Evolutionary conservation across 805 yeast species (phyloP).

Genomic region (Sugiyamaella boreocaroliniensis): DNA sequence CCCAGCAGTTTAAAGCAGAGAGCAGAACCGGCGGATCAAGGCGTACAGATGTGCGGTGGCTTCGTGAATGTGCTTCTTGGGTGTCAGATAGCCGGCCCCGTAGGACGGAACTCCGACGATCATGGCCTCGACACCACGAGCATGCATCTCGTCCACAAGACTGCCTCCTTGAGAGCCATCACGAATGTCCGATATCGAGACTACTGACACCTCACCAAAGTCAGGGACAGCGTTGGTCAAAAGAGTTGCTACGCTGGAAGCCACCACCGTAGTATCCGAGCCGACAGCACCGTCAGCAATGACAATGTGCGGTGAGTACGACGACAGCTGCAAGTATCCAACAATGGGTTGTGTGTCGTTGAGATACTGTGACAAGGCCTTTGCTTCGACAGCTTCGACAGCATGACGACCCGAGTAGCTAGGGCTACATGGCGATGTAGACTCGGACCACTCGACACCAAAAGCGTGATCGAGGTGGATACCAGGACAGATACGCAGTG

Average conservation of each 20-base stretch:
- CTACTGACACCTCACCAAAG: slow-evolving; percentile 5
- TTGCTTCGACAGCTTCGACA: slow-evolving; percentile 58
- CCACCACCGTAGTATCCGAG: background rate
- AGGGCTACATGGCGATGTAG: slow-evolving; percentile 60
- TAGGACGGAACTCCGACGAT: slow-evolving; percentile 77
- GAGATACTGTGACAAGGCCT: slow-evolving; percentile 15
- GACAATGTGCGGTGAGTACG: slow-evolving; percentile 76
- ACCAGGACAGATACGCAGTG: slow-evolving; percentile 62
- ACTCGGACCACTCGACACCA: slow-evolving; percentile 51
- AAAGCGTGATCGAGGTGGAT: slow-evolving; percentile 80
- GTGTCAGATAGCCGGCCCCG: slow-evolving; percentile 73
- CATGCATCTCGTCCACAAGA: slow-evolving; percentile 77
- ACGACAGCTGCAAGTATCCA: slow-evolving; percentile 78
- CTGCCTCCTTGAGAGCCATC: slow-evolving; percentile 76
- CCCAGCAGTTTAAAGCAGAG: background rate
- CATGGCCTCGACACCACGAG: slow-evolving; percentile 77
- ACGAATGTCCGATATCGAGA: slow-evolving; percentile 73
- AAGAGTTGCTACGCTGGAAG: background rate
- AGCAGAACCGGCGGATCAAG: background rate
- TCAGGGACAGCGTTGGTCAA: background rate
- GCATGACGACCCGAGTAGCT: slow-evolving; percentile 73
- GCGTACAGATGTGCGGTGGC: background rate
- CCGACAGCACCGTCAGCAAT: background rate
- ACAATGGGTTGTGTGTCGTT: slow-evolving; percentile 30
- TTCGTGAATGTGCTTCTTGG: slow-evolving; percentile 48